Conservation (phyloP, 106 monocot species). For the Alisma plantagoaquatica region DNA sequence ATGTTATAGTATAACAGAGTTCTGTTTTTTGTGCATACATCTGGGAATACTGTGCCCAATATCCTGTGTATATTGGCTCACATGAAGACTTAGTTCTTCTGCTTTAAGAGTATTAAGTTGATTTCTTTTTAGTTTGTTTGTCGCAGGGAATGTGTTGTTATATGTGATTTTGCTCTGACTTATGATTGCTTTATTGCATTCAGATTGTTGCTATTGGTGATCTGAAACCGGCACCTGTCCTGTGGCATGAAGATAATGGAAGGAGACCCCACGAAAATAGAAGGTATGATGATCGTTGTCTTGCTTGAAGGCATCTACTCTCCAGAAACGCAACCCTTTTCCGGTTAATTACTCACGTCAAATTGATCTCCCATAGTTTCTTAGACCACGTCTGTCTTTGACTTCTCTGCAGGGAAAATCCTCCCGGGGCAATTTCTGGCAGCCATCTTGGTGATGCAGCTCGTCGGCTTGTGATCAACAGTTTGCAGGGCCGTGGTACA, state of each 20-base stretch:
- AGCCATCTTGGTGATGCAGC: conserved; percentile 84
- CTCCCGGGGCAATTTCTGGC: conserved; percentile 51
- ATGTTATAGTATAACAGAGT: not conserved
- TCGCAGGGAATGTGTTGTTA: not conserved
- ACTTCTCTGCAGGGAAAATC: conserved; percentile 50
- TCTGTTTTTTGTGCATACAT: not conserved
- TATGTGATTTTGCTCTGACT: not conserved
- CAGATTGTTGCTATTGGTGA: conserved; percentile 61
- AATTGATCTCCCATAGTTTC: not conserved
- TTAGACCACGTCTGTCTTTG: not conserved
- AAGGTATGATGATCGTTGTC: conserved; percentile 23
- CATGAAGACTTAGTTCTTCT: no score
- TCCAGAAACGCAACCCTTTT: conserved; percentile 1
- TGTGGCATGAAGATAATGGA: conserved; percentile 96
- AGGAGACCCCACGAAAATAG: conserved; percentile 50
- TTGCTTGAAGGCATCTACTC: not conserved
- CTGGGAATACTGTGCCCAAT: not conserved
- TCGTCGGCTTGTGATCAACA: conserved; percentile 75
- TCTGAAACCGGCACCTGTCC: conserved; percentile 81
- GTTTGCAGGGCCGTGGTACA: no score
- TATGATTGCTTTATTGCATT: conserved; percentile 4
- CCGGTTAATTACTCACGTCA: not conserved
- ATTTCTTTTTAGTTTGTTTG: no score
- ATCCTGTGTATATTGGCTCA: not conserved
- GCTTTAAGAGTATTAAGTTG: no score